Base-by-base conservation (phyloP, 768 basidiomycete species). In the Candolleomyces efflorescens region DNA sequence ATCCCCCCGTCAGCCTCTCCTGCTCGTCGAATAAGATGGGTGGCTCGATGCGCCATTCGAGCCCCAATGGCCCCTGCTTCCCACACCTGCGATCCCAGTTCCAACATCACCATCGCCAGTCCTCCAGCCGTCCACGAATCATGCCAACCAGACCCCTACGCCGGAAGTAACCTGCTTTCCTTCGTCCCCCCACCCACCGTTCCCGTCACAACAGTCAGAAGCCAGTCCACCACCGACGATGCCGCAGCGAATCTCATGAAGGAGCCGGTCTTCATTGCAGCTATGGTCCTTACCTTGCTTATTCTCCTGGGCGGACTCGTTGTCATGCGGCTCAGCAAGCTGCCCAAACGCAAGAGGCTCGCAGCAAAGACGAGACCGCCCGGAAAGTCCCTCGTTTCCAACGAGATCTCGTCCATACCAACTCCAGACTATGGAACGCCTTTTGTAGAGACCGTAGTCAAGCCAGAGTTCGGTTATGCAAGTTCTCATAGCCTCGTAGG, bases 271-370 rank as follows among this genome's bases (percentile, higher is more conserved):
- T 41, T 54, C n/a, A 55, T 52, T 38, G 50, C 56, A 7, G 62
- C 58, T 15, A 59, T 63, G 3, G 23, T 48, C 20, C 47, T 61
- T 11, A 54, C 60, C 13, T 37, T 52, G 17, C 3, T 60, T 20
- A 55, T 53, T 20, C 55, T 63, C 23, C 39, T 61, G 13, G 56
- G 54, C 17, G 57, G 60, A 15, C 23, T 63, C 20, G 41, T 43
- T 17, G 39, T 60, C 11, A 38, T 46, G 5, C 27, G 59, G 49
- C 44, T 54, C 37, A 23, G 37, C 37, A 32, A 39, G 7, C 18
- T 37, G 23, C 49, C 49, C 18, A 23, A 32, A n/a, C 49, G 49
- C 5, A 26, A n/a, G 23, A 24, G 15, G 5, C 49, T 43, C 9
- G 17, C 41, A 13, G 18, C 1, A 20, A 43, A 3, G 17, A 17